A percentile compares a stretch with the other conserved stretches of the same genome.
Evolutionary conservation across 1,139 yeast species (phyloP).

Genomic region (Candida mesenterica): DNA sequence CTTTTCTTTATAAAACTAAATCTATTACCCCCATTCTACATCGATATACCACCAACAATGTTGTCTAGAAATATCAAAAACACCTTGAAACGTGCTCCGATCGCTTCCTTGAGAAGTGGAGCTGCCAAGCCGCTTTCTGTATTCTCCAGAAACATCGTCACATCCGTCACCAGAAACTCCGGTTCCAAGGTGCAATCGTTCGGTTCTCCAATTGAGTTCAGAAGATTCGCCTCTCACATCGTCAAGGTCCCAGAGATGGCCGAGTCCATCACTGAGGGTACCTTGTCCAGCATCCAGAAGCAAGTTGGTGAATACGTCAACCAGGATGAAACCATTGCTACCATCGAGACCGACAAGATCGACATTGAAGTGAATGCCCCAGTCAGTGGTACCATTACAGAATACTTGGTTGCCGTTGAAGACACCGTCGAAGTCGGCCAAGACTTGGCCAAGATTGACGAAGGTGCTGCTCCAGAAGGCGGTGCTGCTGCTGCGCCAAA

Average conservation of each 20-base stretch:
- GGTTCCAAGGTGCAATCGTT: not conserved
- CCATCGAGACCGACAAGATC: constrained; percentile 97
- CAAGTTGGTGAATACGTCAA: constrained; percentile 86
- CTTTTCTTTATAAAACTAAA: constrained; percentile 1
- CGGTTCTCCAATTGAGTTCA: constrained; percentile 1
- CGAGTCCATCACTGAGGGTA: constrained; percentile 97
- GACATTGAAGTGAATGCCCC: constrained; percentile 98
- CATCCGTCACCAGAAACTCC: too few species aligned
- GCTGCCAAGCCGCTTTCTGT: constrained; percentile 2
- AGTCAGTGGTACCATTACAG: constrained; percentile 83
- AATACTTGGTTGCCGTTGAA: constrained; percentile 78
- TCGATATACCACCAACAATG: constrained; percentile 10
- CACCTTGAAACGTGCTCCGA: constrained; percentile 16
- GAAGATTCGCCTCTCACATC: constrained; percentile 43
- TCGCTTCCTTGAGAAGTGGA: constrained; percentile 6
- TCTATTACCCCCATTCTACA: not conserved
- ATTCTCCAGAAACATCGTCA: constrained; percentile 3
- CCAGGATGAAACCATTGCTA: constrained; percentile 89
- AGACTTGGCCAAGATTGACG: constrained; percentile 84
- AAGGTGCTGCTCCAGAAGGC: constrained; percentile 81
- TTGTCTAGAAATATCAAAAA: constrained; percentile 17
- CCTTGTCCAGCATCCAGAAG: constrained; percentile 75
- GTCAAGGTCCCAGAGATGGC: constrained; percentile 99
- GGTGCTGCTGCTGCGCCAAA: constrained; percentile 48
- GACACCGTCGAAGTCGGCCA: constrained; percentile 97